These are phyloP conservation scores for Conoideocrella luteorostrata DNA, from an alignment of 2,329 filamentous ascomycete genomes.

Conservation along the genomic window DNA sequence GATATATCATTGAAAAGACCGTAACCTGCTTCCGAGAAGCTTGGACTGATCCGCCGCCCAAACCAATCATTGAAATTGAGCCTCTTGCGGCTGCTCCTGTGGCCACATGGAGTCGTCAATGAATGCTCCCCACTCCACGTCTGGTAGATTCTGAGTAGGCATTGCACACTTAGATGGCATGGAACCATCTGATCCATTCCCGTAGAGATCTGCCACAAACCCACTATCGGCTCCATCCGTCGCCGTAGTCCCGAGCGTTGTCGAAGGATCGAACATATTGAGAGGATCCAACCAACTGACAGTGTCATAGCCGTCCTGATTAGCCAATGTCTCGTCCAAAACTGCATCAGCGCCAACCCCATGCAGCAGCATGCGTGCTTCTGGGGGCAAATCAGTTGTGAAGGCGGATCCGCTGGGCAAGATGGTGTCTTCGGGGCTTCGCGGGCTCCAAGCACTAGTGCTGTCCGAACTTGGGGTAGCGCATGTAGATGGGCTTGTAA, in stretches of 20 bases:
- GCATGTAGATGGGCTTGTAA: not conserved
- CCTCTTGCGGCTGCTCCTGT: constrained; percentile 24
- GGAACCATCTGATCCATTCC: not conserved
- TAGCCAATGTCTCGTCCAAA: constrained; percentile 12
- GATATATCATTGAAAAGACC: not conserved
- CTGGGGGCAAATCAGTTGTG: constrained; percentile 34
- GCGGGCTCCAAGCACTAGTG: constrained; percentile 15
- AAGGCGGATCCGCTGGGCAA: constrained; percentile 27
- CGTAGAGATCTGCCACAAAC: not conserved
- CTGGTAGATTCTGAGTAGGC: constrained; percentile 7
- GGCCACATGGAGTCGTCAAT: constrained; percentile 24
- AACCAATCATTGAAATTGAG: too few species aligned
- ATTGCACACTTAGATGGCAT: constrained; percentile 6
- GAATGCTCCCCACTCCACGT: constrained; percentile 26
- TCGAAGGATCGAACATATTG: not conserved
- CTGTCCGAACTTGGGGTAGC: not conserved
- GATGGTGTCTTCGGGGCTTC: constrained; percentile 10
- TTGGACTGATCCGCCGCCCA: too few species aligned
- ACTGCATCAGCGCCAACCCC: constrained; percentile 25
- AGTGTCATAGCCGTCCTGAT: constrained; percentile 9
- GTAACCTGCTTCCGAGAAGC: too few species aligned
- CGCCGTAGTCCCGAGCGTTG: constrained; percentile 3
- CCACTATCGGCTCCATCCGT: constrained; percentile 7
- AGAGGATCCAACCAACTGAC: not conserved
- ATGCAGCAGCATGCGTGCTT: constrained; percentile 34